Evolutionary conservation across 352 stramenopile genomes (phyloP), one percentile per base, ranked within the genome.

Genomic region (Phytophthora nicotianae): DNA sequence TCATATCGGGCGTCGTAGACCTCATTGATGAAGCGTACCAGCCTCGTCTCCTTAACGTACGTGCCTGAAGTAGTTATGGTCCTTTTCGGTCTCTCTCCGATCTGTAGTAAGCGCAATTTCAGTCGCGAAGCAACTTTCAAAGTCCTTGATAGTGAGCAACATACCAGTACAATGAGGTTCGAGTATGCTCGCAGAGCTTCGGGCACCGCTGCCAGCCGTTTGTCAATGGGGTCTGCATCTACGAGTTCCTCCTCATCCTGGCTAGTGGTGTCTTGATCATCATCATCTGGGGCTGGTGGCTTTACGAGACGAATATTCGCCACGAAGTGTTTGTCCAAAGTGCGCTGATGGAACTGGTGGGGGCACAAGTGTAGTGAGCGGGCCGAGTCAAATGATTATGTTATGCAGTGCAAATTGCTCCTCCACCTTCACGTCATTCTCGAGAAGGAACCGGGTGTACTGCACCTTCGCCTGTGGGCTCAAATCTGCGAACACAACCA

Each of bases 401-500:
- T 29, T n/a, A n/a, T n/a, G n/a, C n/a, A 43, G 14, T 37, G 3
- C 24, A 50, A 35, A 38, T 5, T 29, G 1, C 16, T 3, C 10
- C 13, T 47, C 19, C 35, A 89, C 83, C 69, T 88, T 72, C 10
- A 90, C 70, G 23, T 89, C 58, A 53, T 88, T 72, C 32, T 89
- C 79, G 1, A 93, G 59, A 32, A 93, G 63, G 21, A 93, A 90
- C 14, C 75, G 79, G 13, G 83, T 85, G 71, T 93, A 93, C 17
- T 83, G 72, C 29, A 81, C 75, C 56, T 77, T 78, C 17, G 75
- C 73, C 16, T 69, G 59, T 0, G 83, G 83, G 19, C 65, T 91
- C 21, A 93, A 65, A 54, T 93, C 83, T 6, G 68, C 63, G 56
- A 89, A 90, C 17, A 91, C 72, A 19, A 93, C 72, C 13, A 90